Conservation (phyloP, 2,329 filamentous ascomycete species). For the Dissoconium aciculare region DNA sequence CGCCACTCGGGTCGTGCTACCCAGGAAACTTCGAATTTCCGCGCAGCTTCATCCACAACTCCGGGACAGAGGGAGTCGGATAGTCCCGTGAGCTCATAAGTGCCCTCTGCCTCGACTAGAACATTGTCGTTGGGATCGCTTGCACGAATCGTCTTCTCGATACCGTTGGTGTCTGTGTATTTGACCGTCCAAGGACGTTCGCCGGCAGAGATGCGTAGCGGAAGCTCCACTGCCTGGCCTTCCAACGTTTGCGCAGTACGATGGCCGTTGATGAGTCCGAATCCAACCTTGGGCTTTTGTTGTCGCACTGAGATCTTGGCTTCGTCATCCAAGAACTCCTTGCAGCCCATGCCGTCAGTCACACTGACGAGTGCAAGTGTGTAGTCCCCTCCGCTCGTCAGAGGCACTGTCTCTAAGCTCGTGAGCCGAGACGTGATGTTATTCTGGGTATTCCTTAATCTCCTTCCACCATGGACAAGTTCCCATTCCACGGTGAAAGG, state of each 20-base stretch:
- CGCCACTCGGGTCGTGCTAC: slow-evolving; percentile 60
- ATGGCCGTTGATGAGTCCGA: slow-evolving; percentile 73
- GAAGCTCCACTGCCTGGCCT: slow-evolving; percentile 56
- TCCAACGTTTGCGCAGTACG: slow-evolving; percentile 62
- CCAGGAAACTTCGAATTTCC: slow-evolving; percentile 69
- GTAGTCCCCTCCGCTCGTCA: slow-evolving; percentile 78
- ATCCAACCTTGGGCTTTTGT: slow-evolving; percentile 73
- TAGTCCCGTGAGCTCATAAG: slow-evolving; percentile 66
- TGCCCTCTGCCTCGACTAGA: slow-evolving; percentile 35
- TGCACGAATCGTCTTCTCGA: slow-evolving; percentile 27
- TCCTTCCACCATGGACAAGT: slow-evolving; percentile 74
- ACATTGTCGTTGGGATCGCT: slow-evolving; percentile 23
- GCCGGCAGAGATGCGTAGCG: slow-evolving; percentile 65
- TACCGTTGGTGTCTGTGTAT: slow-evolving; percentile 40
- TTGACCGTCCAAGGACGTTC: slow-evolving; percentile 69
- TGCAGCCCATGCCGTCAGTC: slow-evolving; percentile 74
- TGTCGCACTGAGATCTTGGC: slow-evolving; percentile 73
- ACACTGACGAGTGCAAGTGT: slow-evolving; percentile 72
- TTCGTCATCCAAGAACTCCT: slow-evolving; percentile 71
- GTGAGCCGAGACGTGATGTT: slow-evolving; percentile 48
- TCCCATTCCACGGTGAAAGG: slow-evolving; percentile 90
- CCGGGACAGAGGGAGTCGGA: slow-evolving; percentile 71
- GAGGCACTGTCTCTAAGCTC: slow-evolving; percentile 58
- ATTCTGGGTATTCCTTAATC: slow-evolving; percentile 51
- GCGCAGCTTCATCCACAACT: slow-evolving; percentile 56